Evolutionary conservation across 1,284 basidiomycete genomes (phyloP).

Genomic region (Ustanciosporium gigantosporum): DNA sequence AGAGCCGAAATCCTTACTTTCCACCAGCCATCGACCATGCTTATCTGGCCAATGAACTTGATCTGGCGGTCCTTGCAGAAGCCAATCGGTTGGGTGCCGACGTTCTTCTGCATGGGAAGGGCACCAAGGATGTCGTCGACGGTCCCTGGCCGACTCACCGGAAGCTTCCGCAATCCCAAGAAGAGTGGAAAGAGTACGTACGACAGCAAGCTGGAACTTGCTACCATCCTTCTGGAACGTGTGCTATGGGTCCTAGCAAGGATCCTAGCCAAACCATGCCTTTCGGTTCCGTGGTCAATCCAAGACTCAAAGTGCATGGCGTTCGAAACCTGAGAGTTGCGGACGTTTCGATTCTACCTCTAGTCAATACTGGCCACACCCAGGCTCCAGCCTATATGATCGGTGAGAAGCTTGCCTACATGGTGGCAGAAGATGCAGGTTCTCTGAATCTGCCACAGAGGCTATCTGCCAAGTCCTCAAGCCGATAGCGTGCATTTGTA

Average conservation of each 20-base stretch:
- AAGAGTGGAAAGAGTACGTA: background rate
- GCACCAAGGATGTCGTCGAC: background rate
- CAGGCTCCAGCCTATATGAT: background rate
- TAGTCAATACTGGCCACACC: background rate
- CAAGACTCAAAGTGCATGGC: background rate
- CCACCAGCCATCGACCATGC: slow-evolving; percentile 62
- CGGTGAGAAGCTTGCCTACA: background rate
- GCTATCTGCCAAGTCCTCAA: too few relatives aligned
- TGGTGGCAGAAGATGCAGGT: background rate
- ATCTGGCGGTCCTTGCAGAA: slow-evolving; percentile 10
- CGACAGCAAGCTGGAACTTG: background rate
- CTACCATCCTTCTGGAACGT: background rate
- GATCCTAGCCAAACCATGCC: background rate
- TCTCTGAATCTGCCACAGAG: background rate
- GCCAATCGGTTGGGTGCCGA: slow-evolving; percentile 3
- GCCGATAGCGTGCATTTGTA: too few relatives aligned
- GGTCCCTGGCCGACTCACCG: background rate
- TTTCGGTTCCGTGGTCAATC: background rate
- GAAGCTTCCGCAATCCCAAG: background rate
- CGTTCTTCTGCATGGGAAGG: background rate
- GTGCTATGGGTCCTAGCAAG: background rate
- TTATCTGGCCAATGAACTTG: slow-evolving; percentile 3
- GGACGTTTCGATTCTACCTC: background rate
- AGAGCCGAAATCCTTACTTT: slow-evolving; percentile 59
- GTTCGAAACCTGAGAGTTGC: background rate